These are phyloP conservation scores for Trifolium repens DNA, from an alignment of 306 rosid genomes.

Conservation along the genomic window DNA sequence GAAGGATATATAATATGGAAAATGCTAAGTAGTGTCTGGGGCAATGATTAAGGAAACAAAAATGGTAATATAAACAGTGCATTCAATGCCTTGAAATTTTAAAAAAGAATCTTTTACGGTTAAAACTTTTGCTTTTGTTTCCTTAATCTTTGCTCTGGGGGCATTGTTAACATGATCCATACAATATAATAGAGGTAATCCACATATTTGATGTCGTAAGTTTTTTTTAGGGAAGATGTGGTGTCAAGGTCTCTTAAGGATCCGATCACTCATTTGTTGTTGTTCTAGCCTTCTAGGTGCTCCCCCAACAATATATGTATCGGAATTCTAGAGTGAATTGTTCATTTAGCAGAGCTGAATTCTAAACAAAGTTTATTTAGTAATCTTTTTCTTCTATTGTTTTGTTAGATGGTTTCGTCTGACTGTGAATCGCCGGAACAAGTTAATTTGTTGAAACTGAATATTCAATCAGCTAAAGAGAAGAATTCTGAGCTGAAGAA, in stretches of 20 bases:
- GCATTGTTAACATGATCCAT: not conserved
- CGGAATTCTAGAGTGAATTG: not conserved
- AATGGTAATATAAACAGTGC: too few relatives aligned
- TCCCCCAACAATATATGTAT: not conserved
- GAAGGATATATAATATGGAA: not conserved
- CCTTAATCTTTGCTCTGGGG: too few relatives aligned
- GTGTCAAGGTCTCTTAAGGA: not conserved
- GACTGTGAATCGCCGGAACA: constrained; percentile 61
- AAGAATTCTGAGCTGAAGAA: constrained; percentile 64
- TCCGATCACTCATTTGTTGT: not conserved
- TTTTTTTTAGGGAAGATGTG: not conserved
- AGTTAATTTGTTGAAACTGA: constrained; percentile 52
- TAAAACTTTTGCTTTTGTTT: too few relatives aligned
- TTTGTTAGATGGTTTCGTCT: constrained; percentile 52
- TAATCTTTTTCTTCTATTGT: not conserved
- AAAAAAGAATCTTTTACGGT: too few relatives aligned
- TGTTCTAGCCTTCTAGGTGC: too few relatives aligned
- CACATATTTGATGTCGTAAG: too few relatives aligned
- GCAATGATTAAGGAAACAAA: too few relatives aligned
- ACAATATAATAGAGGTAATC: not conserved
- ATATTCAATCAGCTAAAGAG: constrained; percentile 52
- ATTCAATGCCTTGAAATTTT: too few relatives aligned
- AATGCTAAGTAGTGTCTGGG: too few relatives aligned
- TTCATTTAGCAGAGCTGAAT: not conserved
- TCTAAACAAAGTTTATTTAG: not conserved